Evolutionary conservation across 305 asterid species (phyloP), one percentile per base, ranked within the genome.

Genomic region (Solanum hybrid): DNA sequence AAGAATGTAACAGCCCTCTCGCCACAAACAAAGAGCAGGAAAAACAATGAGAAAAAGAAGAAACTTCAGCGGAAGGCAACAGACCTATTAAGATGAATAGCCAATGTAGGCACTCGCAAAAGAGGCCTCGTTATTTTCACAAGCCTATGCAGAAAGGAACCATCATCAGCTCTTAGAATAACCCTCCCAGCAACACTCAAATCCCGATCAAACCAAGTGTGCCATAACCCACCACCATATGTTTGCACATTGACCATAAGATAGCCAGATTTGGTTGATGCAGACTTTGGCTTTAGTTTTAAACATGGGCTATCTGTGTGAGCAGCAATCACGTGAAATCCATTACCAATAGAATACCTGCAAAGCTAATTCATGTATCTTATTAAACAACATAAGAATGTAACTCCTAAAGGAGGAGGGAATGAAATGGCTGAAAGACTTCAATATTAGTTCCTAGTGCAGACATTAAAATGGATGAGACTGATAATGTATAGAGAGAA

Each of bases 221-320:
- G 98, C 99, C 99, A 96, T 90, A 97, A 92, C 90, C 99, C 99
- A 90, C 98, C 94, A 79, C 99, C 98, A 92, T 96, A 97, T 87
- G 97, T 95, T 92, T 97, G 98, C 89, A 97, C 99, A 79, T 94
- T 95, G 93, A 97, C 96, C 98, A 96, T 94, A 89, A 96, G 98
- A 95, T 95, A 97, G 56, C 98, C 98, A 88, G 98, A 94, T 93
- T 94, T 96, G 90, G 95, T 91, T 51, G 96, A 95, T 37, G 99
- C 98, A 85, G 97, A 96, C 90, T 94, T 95, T 89, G 99, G 99
- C 94, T 97, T 97, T 93, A 96, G 94, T 91, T 97, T 97, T 38
- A 97, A 96, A 92, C 99, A 97, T 40, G 99, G 99, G 93, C 99
- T 97, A 91, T 97, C 99, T 78, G 98, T 97, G 90, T 94, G 99